These are phyloP conservation scores for Galerina marginata DNA, from an alignment of 768 basidiomycete genomes.

Conservation along the genomic window DNA sequence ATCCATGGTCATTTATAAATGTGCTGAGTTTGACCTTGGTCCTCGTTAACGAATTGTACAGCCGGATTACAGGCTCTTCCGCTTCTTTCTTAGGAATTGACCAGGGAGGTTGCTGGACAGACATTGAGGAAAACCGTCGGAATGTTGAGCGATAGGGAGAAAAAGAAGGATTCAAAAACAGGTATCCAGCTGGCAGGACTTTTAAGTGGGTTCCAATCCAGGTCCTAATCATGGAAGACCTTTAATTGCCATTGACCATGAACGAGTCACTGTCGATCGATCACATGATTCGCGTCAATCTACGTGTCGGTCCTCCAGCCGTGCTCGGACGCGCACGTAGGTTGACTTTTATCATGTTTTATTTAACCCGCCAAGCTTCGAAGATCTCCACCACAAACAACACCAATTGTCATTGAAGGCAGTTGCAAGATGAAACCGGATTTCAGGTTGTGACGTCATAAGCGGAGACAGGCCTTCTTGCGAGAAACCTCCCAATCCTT, in stretches of 20 bases:
- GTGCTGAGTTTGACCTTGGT: conserved; percentile 66
- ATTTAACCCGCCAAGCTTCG: not conserved
- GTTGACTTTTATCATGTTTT: no score
- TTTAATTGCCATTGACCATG: conserved; percentile 16
- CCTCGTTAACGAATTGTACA: conserved; percentile 93
- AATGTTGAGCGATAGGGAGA: not conserved
- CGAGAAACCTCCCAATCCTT: no score
- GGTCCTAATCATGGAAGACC: conserved; percentile 31
- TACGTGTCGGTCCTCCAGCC: not conserved
- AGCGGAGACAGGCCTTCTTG: no score
- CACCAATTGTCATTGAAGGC: no score
- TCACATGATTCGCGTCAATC: conserved; percentile 15
- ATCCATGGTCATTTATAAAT: conserved; percentile 20
- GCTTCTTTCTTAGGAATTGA: conserved; percentile 43
- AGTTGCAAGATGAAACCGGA: no score
- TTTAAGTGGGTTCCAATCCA: conserved; percentile 22
- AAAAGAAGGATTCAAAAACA: conserved; percentile 7
- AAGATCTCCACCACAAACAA: no score
- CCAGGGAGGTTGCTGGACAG: conserved; percentile 69
- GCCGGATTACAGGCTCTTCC: conserved; percentile 71
- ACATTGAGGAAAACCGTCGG: conserved; percentile 44
- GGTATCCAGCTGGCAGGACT: conserved; percentile 22
- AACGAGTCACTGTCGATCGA: conserved; percentile 7
- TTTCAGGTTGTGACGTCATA: no score
- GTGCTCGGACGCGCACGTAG: not conserved